Evolutionary conservation across 768 basidiomycete genomes (phyloP).

Genomic region (Naematelia encephala): DNA sequence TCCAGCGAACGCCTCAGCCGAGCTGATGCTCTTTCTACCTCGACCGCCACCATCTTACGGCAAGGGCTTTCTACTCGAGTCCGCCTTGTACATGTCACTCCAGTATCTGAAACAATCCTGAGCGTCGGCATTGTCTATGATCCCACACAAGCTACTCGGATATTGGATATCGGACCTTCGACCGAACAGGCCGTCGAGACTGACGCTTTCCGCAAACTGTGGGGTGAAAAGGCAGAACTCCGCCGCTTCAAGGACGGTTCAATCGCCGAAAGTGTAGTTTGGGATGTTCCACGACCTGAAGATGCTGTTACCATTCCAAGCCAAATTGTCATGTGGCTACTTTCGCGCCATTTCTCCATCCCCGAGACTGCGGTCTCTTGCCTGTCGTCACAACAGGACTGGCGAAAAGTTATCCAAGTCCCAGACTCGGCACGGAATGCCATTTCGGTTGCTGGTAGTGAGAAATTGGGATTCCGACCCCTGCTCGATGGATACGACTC

Average conservation of each 20-base stretch:
- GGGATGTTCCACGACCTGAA: constrained; percentile 76
- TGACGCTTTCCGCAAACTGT: constrained; percentile 71
- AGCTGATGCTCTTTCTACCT: constrained; percentile 27
- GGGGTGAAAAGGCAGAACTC: constrained; percentile 89
- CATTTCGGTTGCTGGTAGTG: constrained; percentile 46
- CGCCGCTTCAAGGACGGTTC: constrained; percentile 94
- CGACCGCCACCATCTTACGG: constrained; percentile 50
- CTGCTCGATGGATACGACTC: constrained; percentile 75
- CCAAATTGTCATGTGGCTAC: constrained; percentile 69
- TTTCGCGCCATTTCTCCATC: constrained; percentile 73
- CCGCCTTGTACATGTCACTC: constrained; percentile 62
- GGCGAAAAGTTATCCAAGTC: constrained; percentile 42
- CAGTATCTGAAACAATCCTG: constrained; percentile 49
- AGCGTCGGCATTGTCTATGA: constrained; percentile 75
- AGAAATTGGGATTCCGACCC: constrained; percentile 52
- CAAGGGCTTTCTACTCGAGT: constrained; percentile 72
- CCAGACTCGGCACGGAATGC: constrained; percentile 48
- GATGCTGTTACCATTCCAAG: constrained; percentile 74
- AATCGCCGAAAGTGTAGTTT: constrained; percentile 91
- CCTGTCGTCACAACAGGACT: constrained; percentile 29
- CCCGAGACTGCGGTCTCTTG: constrained; percentile 28
- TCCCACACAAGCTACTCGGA: constrained; percentile 67
- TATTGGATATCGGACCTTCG: constrained; percentile 88
- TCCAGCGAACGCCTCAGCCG: constrained; percentile 29
- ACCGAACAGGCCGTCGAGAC: constrained; percentile 55